Base-by-base conservation (phyloP, 2,329 filamentous ascomycete species). In the Ophiostoma himal-ulmi region DNA sequence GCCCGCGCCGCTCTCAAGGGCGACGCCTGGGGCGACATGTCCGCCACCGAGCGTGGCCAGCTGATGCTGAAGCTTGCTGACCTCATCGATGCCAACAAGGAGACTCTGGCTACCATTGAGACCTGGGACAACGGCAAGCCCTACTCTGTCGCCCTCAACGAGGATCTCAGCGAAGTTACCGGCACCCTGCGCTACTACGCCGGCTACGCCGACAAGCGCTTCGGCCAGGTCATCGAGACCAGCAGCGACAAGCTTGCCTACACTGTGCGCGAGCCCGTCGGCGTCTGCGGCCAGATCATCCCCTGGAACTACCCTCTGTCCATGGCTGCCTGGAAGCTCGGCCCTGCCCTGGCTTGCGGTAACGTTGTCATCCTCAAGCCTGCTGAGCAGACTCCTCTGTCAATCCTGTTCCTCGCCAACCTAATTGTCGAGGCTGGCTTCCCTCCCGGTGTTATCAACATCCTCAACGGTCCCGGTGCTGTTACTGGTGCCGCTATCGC, bases 91-190 rank as follows among this genome's bases (percentile, higher is more conserved):
- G 72, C 77, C 65, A 75, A 82, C 73, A 72, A 75, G 26, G 73
- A 77, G 37, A 74, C 73, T 2, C 76, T 83, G 5, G 78, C 84
- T 69, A 83, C 82, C 0, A 77, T 85, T 26, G 81, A 96, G 80
- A 91, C 92, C 0, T 94, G 91, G 91, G 92, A 95, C 76, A 94
- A 93, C 75, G 92, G 90, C 77, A 91, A 92, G 77, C 88, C 90
- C 1, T 72, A 72, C 70, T 11, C 37, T 1, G 71, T 72, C 5
- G 70, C 70, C 6, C 69, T 70, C 30, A 52, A 68, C 65, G 70
- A 70, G 39, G 73, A 73, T 57, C 13, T 73, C 7, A 20, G 37
- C 17, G 71, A 71, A 26, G 65, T 71, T 14, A 75, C 79, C 5
- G 75, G 75, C 70, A 79, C 87, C 17, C 80, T 88, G 60, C 88